Evolutionary conservation across 129 eudicot species (phyloP), one percentile per base, ranked within the genome.

Genomic region (Chrysanthemum seticuspe): DNA sequence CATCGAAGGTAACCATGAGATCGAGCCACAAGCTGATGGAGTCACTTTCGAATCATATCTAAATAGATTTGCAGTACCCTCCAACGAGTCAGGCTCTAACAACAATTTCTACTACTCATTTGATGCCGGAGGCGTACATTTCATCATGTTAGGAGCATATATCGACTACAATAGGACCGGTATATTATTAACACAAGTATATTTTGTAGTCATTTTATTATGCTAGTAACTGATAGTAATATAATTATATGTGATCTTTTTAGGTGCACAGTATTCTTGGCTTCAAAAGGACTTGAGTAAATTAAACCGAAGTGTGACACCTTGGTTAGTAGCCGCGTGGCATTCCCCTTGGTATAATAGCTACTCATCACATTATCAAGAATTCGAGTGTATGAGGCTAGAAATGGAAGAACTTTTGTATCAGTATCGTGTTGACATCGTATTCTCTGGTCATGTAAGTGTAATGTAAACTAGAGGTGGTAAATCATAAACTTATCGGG

Each of bases 281-380:
- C 96, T 92, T 18, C 51, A 76, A 74, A 74, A 80, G 25, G 96
- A 92, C 72, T 76, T 92, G 29, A 57, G 74, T 31, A 84, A 27
- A 51, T 62, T 89, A 23, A 79, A 89, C 86, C 87, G 96, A 12
- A 54, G 76, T 14, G 83, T 77, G 71, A 93, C 96, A 54, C 98
- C 98, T 7, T 92, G 98, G 98, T 73, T 93, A 79, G 89, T 93
- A 55, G 98, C 96, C 53, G 81, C 87, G 13, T 93, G 98, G 98
- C 98, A 89, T 86, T 74, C 98, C 63, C 95, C 98, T 15, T 93
- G 98, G 98, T 93, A 89, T 51, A 93, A 89, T 54, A 89, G 95
- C 84, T 93, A 89, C 78, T 83, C 96, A 0, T 89, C 98, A 45
- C 98, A 93, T 78, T 93, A 93, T 81, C 96, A 84, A 18, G 98